These are phyloP conservation scores for Graphilbum sp. DNA, from an alignment of 2,329 filamentous ascomycete genomes.

Conservation along the genomic window DNA sequence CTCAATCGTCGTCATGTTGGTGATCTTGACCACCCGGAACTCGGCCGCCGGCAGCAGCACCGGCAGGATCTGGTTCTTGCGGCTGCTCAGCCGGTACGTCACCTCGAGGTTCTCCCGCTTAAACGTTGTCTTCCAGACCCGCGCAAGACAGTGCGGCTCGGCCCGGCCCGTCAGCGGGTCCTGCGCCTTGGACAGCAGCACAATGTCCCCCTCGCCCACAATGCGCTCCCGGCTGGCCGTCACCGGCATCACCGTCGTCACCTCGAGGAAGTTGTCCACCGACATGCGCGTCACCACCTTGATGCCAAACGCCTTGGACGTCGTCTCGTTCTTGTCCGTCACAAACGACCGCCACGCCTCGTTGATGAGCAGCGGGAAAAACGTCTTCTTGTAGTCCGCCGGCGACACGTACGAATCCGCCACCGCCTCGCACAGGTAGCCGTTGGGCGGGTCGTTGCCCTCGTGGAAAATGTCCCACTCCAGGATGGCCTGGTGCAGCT, in stretches of 20 bases:
- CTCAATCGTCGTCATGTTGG: slow-evolving; percentile 87
- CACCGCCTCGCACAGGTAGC: slow-evolving; percentile 58
- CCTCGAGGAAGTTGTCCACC: slow-evolving; percentile 84
- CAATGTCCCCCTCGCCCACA: slow-evolving; percentile 71
- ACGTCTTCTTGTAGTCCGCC: slow-evolving; percentile 69
- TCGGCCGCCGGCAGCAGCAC: slow-evolving; percentile 52
- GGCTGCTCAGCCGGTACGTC: slow-evolving; percentile 65
- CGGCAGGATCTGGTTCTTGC: slow-evolving; percentile 42
- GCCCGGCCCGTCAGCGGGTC: slow-evolving; percentile 50
- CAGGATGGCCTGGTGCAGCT: slow-evolving; percentile 71
- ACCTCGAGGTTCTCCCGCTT: slow-evolving; percentile 75
- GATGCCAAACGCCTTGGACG: slow-evolving; percentile 66
- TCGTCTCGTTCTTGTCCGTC: slow-evolving; percentile 74
- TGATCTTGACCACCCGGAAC: slow-evolving; percentile 66
- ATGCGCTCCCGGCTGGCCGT: slow-evolving; percentile 41
- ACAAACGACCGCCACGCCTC: slow-evolving; percentile 95
- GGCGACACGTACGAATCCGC: slow-evolving; percentile 64
- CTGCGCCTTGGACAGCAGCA: slow-evolving; percentile 62
- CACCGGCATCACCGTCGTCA: slow-evolving; percentile 67
- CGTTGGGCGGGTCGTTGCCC: slow-evolving; percentile 70
- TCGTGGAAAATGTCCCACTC: slow-evolving; percentile 90
- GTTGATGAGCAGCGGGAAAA: slow-evolving; percentile 75
- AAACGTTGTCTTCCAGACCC: slow-evolving; percentile 62
- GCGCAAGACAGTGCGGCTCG: slow-evolving; percentile 68
- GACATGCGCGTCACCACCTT: slow-evolving; percentile 77